Evolutionary conservation across 257 asterid genomes (phyloP).

Genomic region (Solanum sejunctum): DNA sequence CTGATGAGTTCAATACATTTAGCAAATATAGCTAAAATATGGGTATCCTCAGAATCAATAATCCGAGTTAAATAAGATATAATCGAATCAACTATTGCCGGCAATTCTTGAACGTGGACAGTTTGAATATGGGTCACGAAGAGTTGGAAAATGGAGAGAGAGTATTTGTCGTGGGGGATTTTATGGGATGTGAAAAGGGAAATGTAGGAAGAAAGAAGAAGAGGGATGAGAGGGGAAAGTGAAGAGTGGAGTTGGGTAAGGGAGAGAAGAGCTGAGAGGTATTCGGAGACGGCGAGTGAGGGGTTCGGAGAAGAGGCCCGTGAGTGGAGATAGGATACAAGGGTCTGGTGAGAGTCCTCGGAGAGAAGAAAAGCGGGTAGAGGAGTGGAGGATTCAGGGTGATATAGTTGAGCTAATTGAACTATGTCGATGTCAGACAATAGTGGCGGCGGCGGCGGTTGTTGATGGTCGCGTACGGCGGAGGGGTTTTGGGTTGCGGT

Average conservation of each 20-base stretch:
- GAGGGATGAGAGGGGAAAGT: conserved; percentile 39
- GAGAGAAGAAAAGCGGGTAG: conserved; percentile 53
- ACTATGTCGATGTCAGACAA: conserved; percentile 49
- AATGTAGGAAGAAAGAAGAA: conserved; percentile 37
- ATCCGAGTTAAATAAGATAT: conserved; percentile 31
- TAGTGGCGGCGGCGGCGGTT: conserved; percentile 13
- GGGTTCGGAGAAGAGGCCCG: conserved; percentile 38
- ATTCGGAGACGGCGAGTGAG: conserved; percentile 40
- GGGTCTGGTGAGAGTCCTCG: conserved; percentile 35
- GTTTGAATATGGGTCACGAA: conserved; percentile 42
- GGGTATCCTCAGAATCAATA: conserved; percentile 44
- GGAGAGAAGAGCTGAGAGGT: conserved; percentile 47
- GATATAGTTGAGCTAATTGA: conserved; percentile 36
- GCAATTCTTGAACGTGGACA: conserved; percentile 24
- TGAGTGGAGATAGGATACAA: conserved; percentile 47
- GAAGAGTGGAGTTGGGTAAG: conserved; percentile 42
- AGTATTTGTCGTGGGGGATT: conserved; percentile 50
- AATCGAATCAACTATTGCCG: conserved; percentile 23
- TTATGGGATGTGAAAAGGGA: conserved; percentile 43
- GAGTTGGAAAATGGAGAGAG: conserved; percentile 44
- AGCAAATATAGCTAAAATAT: conserved; percentile 43
- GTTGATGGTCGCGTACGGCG: conserved; percentile 7
- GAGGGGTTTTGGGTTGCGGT: conserved; percentile 9
- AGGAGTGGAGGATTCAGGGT: conserved; percentile 18
- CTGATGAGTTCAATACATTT: conserved; percentile 49